A percentile compares a stretch with the other conserved stretches of the same genome.
Conservation (phyloP, 2,329 filamentous ascomycete genomes). For the Colletotrichum trifolii region DNA sequence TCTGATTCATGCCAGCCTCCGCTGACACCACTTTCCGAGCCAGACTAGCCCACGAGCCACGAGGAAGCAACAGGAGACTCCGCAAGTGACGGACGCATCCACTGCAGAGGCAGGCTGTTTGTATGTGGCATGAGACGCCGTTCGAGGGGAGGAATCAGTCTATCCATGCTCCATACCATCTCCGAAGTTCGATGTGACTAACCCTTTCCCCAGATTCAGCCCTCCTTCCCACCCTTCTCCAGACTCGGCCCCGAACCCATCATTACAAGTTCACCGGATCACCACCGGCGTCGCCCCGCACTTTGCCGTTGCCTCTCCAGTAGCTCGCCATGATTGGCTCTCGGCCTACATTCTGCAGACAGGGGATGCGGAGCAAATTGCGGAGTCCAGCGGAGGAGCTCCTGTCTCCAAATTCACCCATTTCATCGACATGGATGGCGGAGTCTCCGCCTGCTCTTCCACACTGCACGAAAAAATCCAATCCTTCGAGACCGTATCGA, state of each 20-base stretch:
- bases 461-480: neutral
- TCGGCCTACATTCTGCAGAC: neutral
- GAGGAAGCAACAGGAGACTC: constrained; percentile 33
- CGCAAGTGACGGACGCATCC: constrained; percentile 1
- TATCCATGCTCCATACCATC: neutral
- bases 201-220: constrained; percentile 24
- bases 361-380: constrained; percentile 16
- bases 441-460: constrained; percentile 29
- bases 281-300: neutral
- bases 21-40: neutral
- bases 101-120: no score
- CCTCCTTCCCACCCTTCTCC: constrained; percentile 13
- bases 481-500: neutral
- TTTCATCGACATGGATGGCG: constrained; percentile 15
- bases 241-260: constrained; percentile 12
- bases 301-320: constrained; percentile 4
- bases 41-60: neutral
- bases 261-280: no score
- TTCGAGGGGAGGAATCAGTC: no score
- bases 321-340: constrained; percentile 7
- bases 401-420: constrained; percentile 3
- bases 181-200: neutral
- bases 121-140: no score
- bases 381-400: constrained; percentile 37
- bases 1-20: constrained; percentile 10